Evolutionary conservation across 2,329 filamentous ascomycete species (phyloP), one percentile per base, ranked within the genome.

Genomic region (Paracamarosporium sp.): DNA sequence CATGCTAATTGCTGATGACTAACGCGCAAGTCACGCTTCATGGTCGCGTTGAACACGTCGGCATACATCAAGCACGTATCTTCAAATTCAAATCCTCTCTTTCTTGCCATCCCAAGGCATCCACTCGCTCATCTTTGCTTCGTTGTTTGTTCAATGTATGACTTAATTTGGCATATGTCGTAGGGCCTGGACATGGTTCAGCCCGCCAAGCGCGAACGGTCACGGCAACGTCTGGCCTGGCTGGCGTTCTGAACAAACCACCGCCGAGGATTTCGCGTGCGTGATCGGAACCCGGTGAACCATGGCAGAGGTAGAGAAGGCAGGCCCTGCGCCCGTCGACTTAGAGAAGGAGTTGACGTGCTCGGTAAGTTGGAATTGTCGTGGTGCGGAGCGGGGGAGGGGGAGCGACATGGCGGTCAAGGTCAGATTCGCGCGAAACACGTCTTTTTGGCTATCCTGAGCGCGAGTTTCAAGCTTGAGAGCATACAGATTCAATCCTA

Each of bases 301-400:
- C 55, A 77, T 77, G 75, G 69, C 70, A 44, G 75, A 73, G 61
- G 70, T 57, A 46, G 64, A 67, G 62, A 62, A 64, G 52, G 61
- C 61, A 44, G 81, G 79, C 47, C 72, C 83, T 56, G 74, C 82
- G 70, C 72, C 83, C 52, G 72, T 82, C 69, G 92, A 96, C 77
- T 83, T 97, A 68, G 95, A 97, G 81, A 94, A 90, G 78, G 95
- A 99, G 85, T 82, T 98, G 80, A 93, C 90, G 53, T 98, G 94
- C 82, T 96, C 94, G 75, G 93, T 97, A 85, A 80, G 90, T 86
- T 45, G 61, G 50, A 50, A 46, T 43, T 50, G 60, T 62, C 44
- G 55, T 50, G 46, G 60, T 46, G 60, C 41, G 56, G 48, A 50
- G 59, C 48, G 59, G 57, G 53, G 57, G 61, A 40, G 11, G 40